These are phyloP conservation scores for Auriculariales sp. DNA, from an alignment of 768 basidiomycete genomes.

Conservation along the genomic window DNA sequence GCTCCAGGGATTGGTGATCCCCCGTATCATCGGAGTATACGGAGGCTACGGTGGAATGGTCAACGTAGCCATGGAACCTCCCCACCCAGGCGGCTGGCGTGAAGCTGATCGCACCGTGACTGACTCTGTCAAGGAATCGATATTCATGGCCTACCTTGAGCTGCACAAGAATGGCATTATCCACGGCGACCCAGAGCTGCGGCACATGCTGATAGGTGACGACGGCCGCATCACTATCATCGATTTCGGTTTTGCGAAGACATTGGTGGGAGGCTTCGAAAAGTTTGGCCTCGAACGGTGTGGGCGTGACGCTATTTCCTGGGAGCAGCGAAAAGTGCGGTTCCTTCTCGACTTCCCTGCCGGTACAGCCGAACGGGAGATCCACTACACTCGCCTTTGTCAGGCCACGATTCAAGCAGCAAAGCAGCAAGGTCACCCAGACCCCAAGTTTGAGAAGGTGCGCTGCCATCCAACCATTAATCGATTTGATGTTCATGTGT, in stretches of 20 bases:
- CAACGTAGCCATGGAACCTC: slow-evolving; percentile 34
- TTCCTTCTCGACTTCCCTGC: slow-evolving; percentile 30
- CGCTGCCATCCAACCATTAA: background rate
- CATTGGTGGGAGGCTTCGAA: slow-evolving; percentile 12
- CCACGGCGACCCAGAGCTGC: slow-evolving; percentile 32
- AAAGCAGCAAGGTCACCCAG: background rate
- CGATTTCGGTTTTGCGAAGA: slow-evolving; percentile 34
- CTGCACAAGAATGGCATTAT: slow-evolving; percentile 33
- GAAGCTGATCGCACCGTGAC: slow-evolving; percentile 42
- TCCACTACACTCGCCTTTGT: background rate
- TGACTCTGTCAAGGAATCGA: slow-evolving; percentile 32
- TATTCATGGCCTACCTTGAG: slow-evolving; percentile 34
- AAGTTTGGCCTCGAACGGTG: slow-evolving; percentile 22
- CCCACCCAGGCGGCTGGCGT: slow-evolving; percentile 46
- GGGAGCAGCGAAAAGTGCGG: slow-evolving; percentile 43
- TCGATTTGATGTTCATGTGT: background rate
- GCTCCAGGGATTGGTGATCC: slow-evolving; percentile 39
- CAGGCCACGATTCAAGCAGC: too few species aligned
- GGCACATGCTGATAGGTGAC: slow-evolving; percentile 40
- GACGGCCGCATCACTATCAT: slow-evolving; percentile 39
- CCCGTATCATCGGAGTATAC: slow-evolving; percentile 35
- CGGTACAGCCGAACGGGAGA: background rate
- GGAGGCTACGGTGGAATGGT: slow-evolving; percentile 23
- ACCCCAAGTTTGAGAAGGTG: background rate
- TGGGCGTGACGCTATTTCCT: slow-evolving; percentile 24